These are phyloP conservation scores for Haplosporangium sp. DNA, from an alignment of 371 early-diverging fungal genomes.

Conservation along the genomic window DNA sequence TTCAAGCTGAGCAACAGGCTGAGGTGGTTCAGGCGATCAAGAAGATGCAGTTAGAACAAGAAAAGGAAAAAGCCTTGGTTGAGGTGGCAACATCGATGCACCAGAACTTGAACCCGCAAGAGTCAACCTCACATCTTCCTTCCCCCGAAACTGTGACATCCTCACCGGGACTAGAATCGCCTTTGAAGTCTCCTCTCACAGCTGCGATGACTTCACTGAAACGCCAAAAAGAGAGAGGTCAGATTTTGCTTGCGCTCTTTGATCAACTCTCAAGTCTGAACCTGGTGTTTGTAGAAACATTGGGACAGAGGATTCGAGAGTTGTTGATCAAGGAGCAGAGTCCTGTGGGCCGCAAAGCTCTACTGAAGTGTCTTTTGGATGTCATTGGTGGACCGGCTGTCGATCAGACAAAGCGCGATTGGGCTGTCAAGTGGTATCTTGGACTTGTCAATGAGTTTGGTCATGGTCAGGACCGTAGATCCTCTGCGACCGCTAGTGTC, in stretches of 20 bases:
- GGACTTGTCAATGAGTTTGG: slow-evolving; percentile 51
- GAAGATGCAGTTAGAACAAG: slow-evolving; percentile 3
- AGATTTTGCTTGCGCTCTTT: slow-evolving; percentile 54
- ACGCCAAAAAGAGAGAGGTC: slow-evolving; percentile 43
- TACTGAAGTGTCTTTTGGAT: slow-evolving; percentile 56
- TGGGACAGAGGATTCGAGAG: slow-evolving; percentile 47
- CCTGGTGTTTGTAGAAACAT: slow-evolving; percentile 52
- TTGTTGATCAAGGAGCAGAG: slow-evolving; percentile 41
- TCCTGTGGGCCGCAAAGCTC: slow-evolving; percentile 34
- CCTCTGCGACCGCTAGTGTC: no score
- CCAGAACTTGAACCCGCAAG: slow-evolving; percentile 33
- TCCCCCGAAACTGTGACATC: slow-evolving; percentile 18
- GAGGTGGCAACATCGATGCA: slow-evolving; percentile 25
- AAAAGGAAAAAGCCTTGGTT: slow-evolving; percentile 18
- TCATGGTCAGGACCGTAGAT: neutral
- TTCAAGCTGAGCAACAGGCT: neutral
- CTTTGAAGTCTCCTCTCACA: neutral
- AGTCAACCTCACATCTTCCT: slow-evolving; percentile 26
- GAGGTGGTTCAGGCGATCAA: slow-evolving; percentile 1
- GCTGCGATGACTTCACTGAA: slow-evolving; percentile 8
- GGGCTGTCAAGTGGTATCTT: slow-evolving; percentile 58
- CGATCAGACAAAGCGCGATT: slow-evolving; percentile 59
- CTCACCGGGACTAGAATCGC: neutral
- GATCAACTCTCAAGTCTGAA: slow-evolving; percentile 57
- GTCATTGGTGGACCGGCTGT: slow-evolving; percentile 48